A percentile compares a stretch with the other conserved stretches of the same genome.
phyloP scores from a whole-genome alignment of 129 eudicot genomes.

The Tanacetum coccineum region DNA sequence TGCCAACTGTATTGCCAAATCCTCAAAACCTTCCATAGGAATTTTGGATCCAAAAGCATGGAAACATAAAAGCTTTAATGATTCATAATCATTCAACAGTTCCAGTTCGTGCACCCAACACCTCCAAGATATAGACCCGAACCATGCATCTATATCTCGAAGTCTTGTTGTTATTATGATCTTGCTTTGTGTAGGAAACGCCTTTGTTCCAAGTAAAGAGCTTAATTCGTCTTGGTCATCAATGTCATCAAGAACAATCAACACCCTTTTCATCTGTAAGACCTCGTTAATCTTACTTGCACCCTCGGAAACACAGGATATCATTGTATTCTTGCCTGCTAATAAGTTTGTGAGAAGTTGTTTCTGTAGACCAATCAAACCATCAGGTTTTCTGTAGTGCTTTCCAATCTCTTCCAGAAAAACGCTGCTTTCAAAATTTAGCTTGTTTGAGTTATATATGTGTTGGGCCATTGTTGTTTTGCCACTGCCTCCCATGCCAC shows the following conservation, averaged over 20 bases:
- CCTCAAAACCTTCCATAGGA: conserved; percentile 12
- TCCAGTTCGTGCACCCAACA: background rate
- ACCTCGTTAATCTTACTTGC: background rate
- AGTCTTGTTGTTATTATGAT: conserved; percentile 19
- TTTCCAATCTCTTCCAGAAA: conserved; percentile 14
- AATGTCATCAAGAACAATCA: conserved; percentile 20
- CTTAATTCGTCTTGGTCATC: conserved; percentile 18
- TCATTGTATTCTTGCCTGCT: background rate
- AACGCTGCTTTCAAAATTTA: background rate
- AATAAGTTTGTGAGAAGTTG: conserved; percentile 6
- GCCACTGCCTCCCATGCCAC: conserved; percentile 25
- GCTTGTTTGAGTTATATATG: conserved; percentile 17
- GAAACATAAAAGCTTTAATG: conserved; percentile 18
- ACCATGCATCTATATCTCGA: conserved; percentile 11
- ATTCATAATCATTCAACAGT: conserved; percentile 5
- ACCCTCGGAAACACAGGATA: conserved; percentile 6
- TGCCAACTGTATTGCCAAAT: background rate
- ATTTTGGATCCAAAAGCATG: conserved; percentile 18
- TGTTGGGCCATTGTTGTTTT: conserved; percentile 18
- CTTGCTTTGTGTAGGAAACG: conserved; percentile 7
- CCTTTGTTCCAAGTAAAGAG: conserved; percentile 16
- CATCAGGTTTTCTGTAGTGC: background rate
- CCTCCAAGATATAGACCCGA: background rate
- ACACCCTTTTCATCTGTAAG: background rate
- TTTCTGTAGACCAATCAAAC: background rate